A percentile compares a stretch with the other conserved stretches of the same genome.
phyloP scores from a whole-genome alignment of 768 basidiomycete species.

The Leccinum sublutescens region DNA sequence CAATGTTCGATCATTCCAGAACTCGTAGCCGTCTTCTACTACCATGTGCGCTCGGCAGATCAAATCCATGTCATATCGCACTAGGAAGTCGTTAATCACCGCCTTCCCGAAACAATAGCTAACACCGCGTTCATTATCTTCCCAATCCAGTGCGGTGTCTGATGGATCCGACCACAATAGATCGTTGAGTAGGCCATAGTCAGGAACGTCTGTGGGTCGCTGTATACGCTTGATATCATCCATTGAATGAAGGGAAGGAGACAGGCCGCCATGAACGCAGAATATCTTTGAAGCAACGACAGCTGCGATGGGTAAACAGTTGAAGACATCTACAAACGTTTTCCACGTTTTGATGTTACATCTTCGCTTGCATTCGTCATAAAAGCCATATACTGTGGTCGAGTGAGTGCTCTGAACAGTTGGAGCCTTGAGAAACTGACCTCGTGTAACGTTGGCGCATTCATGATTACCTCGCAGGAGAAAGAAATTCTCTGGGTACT shows the following conservation, averaged over 20 bases:
- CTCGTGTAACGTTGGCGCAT: slow-evolving; percentile 98
- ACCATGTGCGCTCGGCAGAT: slow-evolving; percentile 99
- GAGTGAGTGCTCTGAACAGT: slow-evolving; percentile 19
- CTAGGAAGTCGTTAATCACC: slow-evolving; percentile 94
- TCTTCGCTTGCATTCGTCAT: slow-evolving; percentile 99
- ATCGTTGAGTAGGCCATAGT: slow-evolving; percentile 96
- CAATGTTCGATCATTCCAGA: slow-evolving; percentile 98
- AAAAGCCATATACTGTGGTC: slow-evolving; percentile 90
- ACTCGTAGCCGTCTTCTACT: slow-evolving; percentile 98
- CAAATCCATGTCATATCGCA: slow-evolving; percentile 96
- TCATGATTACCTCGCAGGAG: slow-evolving; percentile 97
- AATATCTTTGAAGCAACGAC: slow-evolving; percentile 99
- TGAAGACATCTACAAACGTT: slow-evolving; percentile 99
- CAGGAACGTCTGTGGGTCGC: slow-evolving; percentile 96
- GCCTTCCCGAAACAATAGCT: slow-evolving; percentile 99
- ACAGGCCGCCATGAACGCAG: slow-evolving; percentile 96
- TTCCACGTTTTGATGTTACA: slow-evolving; percentile 99
- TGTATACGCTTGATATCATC: slow-evolving; percentile 98
- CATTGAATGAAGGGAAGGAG: slow-evolving; percentile 91
- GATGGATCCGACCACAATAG: slow-evolving; percentile 98
- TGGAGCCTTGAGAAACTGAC: slow-evolving; percentile 43
- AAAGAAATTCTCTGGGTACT: slow-evolving; percentile 99
- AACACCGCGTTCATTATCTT: slow-evolving; percentile 98
- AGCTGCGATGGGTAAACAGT: slow-evolving; percentile 96
- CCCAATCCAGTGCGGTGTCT: slow-evolving; percentile 97